phyloP scores from a whole-genome alignment of 495 filamentous ascomycete genomes.

The Pyrenopolyporus hunteri region DNA sequence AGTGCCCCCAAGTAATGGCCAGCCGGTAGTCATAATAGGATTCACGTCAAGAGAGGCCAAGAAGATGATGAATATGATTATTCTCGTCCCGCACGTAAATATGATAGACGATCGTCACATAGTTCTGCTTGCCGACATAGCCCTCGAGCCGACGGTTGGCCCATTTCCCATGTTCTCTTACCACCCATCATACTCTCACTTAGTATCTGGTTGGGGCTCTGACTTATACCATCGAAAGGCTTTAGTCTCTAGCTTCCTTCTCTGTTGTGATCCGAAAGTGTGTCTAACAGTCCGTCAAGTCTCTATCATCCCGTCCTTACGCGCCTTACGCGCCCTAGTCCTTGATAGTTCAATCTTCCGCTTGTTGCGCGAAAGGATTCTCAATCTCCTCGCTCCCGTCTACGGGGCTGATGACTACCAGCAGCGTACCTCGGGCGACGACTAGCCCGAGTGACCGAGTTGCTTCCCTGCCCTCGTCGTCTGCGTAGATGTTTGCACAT shows the following conservation, averaged over 20 bases:
- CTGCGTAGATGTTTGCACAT: slow-evolving; percentile 50
- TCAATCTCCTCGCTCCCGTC: slow-evolving; percentile 95
- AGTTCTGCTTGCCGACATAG: no score
- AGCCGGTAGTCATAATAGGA: no score
- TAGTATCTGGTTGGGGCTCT: no score
- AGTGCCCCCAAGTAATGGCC: no score
- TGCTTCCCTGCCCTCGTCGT: slow-evolving; percentile 89
- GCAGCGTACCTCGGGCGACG: slow-evolving; percentile 88
- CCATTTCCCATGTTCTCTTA: no score
- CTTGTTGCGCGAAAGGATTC: slow-evolving; percentile 84
- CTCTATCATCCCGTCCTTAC: background rate
- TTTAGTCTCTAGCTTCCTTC: background rate
- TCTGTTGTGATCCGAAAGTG: background rate
- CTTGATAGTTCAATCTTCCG: slow-evolving; percentile 52
- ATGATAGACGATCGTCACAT: no score
- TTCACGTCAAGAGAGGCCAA: no score
- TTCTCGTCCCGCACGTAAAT: no score
- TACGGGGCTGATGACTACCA: slow-evolving; percentile 88
- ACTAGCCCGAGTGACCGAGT: slow-evolving; percentile 86
- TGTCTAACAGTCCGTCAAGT: background rate
- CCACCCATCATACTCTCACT: no score
- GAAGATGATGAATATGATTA: no score
- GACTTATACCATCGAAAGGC: no score
- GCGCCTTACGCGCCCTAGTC: background rate
- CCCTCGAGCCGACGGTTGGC: no score